Base-by-base conservation (phyloP, 345 rosid genomes). In the Moricandia moricandioides region DNA sequence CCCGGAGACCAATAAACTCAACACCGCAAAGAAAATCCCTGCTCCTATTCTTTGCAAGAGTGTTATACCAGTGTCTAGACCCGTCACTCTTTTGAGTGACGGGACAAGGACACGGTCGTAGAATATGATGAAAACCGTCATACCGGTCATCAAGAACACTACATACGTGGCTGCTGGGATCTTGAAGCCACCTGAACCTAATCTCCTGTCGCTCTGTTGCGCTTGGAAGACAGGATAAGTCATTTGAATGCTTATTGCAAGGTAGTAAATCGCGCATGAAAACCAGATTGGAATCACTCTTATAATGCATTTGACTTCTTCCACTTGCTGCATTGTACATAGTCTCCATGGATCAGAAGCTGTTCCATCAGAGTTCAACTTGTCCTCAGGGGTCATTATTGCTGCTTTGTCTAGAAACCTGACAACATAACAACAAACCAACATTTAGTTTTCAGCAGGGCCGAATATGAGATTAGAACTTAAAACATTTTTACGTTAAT, bases 371-470 rank as follows among this genome's bases (percentile, higher is more conserved):
- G 62, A 27, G 1, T 84, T 74, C 66, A 85, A 60, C 72, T 73
- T 56, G 81, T 86, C 90, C 16, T 75, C 65, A 0, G 69, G 64
- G 21, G 89, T 80, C 54, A 73, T 59, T 13, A 87, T 82, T 3
- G 90, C 91, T 24, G 90, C 88, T 74, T 83, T 89, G 81, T 89
- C 90, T 7, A 87, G 80, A 76, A 69, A 85, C 64, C 89, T 86
- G 74, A 16, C 61, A 79, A 69, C 14, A 18, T 34, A 7, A 55
- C 31, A 24, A 40, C 40, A 65, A 26, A 9, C 66, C 8, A 0
- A 37, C 4, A 45, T 54, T 54, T 21, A 17, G 11, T 6, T 34
- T 21, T 77, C 67, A 71, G 77, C 31, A 43, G 29, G 29, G 29
- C 29, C 29, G 29, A 27, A 27, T 27, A 27, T 27, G n/a, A n/a